phyloP scores from a whole-genome alignment of 2,329 filamentous ascomycete species.

The Fusarium guadeloupense region DNA sequence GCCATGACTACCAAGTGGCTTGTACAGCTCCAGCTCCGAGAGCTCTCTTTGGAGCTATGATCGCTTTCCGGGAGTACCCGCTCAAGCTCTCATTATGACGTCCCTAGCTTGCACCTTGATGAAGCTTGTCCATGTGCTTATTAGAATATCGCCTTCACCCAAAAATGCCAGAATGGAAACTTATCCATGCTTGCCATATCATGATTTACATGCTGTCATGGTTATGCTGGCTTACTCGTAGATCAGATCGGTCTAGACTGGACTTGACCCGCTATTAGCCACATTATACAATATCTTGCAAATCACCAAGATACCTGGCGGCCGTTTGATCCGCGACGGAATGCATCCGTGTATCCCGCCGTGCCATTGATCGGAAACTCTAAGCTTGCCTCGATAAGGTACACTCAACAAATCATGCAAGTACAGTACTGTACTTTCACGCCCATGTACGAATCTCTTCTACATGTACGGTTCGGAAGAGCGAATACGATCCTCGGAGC shows the following conservation, averaged over 20 bases:
- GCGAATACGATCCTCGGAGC: conserved; percentile 3
- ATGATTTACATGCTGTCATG: background rate
- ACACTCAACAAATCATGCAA: background rate
- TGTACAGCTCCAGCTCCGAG: background rate
- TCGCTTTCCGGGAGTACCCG: conserved; percentile 11
- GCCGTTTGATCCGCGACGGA: conserved; percentile 14
- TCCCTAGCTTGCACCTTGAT: background rate
- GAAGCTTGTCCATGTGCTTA: conserved; percentile 6
- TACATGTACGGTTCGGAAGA: conserved; percentile 1
- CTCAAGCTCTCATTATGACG: conserved; percentile 8
- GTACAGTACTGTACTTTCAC: too few species aligned
- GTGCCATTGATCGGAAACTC: background rate
- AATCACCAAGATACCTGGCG: background rate
- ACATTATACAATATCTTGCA: background rate
- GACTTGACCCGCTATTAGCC: background rate
- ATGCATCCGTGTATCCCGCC: conserved; percentile 15
- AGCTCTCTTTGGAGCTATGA: background rate
- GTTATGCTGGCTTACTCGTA: background rate
- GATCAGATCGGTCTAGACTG: conserved; percentile 10
- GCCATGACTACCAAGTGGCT: conserved; percentile 8
- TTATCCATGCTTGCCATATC: too few species aligned
- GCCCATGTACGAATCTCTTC: conserved; percentile 7
- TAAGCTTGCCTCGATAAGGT: background rate
- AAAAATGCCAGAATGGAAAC: conserved; percentile 9
- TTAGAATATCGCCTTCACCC: too few species aligned